A percentile compares a stretch with the other conserved stretches of the same genome.
Evolutionary conservation across 805 yeast species (phyloP).

Genomic region (Zygosaccharomyces bisporus): DNA sequence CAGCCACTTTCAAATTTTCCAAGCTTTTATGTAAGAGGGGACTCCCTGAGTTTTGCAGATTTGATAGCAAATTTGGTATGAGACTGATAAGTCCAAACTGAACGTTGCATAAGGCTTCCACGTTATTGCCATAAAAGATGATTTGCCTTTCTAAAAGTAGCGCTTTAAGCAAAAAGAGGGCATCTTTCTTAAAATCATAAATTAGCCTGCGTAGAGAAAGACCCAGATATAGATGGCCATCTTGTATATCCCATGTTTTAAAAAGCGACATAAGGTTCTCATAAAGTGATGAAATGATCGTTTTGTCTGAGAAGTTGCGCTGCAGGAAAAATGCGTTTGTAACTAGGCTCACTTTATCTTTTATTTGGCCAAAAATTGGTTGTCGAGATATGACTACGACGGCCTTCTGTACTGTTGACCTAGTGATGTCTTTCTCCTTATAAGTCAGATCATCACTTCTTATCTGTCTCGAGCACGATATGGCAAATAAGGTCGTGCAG

Average conservation of each 20-base stretch:
- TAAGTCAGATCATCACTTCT: conserved; percentile 55
- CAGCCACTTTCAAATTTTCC: conserved; percentile 51
- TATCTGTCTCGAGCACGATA: conserved; percentile 88
- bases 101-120: conserved; percentile 73
- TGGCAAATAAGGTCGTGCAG: conserved; percentile 81
- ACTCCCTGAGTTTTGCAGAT: conserved; percentile 74
- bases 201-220: conserved; percentile 66
- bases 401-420: conserved; percentile 89
- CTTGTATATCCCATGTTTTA: conserved; percentile 35
- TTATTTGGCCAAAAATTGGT: conserved; percentile 84
- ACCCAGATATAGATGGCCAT: conserved; percentile 67
- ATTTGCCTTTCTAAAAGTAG: conserved; percentile 70
- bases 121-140: conserved; percentile 71
- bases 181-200: conserved; percentile 51
- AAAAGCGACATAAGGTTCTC: conserved; percentile 55
- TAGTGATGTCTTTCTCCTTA: conserved; percentile 60
- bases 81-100: conserved; percentile 82
- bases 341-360: conserved; percentile 85
- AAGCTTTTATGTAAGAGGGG: conserved; percentile 60
- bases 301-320: conserved; percentile 65
- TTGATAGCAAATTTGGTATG: conserved; percentile 73
- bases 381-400: conserved; percentile 80
- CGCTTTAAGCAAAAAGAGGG: conserved; percentile 69
- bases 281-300: conserved; percentile 63
- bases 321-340: conserved; percentile 85